A percentile compares a stretch with the other conserved stretches of the same genome.
phyloP scores from a whole-genome alignment of 2,329 filamentous ascomycete species.

The Tolypocladium inflatum region DNA sequence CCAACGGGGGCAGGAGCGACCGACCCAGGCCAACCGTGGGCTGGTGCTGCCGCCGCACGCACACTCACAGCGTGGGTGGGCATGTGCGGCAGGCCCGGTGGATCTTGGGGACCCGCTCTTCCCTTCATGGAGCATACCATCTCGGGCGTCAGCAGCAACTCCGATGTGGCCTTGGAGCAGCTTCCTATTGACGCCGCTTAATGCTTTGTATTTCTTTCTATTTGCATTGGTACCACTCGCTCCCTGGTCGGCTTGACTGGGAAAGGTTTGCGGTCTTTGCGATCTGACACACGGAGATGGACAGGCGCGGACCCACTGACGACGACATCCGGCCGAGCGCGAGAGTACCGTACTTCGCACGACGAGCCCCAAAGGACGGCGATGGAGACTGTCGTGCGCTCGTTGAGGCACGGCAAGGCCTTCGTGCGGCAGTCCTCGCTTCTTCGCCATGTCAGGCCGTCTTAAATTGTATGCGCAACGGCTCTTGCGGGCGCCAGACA shows the following conservation, averaged over 20 bases:
- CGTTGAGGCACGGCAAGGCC: background rate
- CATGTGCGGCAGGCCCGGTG: conserved; percentile 12
- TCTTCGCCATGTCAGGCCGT: background rate
- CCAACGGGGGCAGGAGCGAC: conserved; percentile 1
- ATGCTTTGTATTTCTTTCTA: background rate
- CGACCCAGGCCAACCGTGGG: background rate
- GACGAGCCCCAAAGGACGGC: background rate
- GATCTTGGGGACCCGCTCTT: conserved; percentile 14
- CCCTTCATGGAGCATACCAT: background rate
- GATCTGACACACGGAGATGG: background rate
- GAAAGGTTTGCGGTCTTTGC: background rate
- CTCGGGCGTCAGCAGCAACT: background rate
- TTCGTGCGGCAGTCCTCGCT: background rate
- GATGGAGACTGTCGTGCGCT: background rate
- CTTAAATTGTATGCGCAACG: background rate
- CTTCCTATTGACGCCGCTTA: background rate
- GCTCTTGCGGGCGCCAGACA: background rate
- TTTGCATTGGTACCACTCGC: background rate
- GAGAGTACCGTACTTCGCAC: background rate
- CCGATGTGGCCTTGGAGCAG: background rate
- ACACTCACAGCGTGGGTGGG: background rate
- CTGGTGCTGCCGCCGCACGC: background rate
- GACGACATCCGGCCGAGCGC: background rate
- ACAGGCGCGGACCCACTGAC: background rate
- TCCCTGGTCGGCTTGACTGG: background rate